These are phyloP conservation scores for Paramyrothecium roridum DNA, from an alignment of 2,329 filamentous ascomycete genomes.

Conservation along the genomic window DNA sequence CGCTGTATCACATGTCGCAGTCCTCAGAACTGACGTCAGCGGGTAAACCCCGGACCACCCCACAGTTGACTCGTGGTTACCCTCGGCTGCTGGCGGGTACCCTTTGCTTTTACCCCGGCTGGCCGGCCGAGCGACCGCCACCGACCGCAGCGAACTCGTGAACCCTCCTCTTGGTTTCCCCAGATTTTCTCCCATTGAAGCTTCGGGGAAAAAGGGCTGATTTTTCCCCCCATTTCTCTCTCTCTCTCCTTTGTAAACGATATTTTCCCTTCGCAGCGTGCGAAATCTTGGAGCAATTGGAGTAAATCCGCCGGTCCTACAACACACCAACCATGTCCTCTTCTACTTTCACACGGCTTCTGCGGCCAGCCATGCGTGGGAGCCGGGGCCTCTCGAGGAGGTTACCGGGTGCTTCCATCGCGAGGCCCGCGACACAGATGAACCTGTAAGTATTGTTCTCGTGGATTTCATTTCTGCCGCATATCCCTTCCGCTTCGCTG, in stretches of 20 bases:
- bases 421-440: constrained; percentile 15
- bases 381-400: constrained; percentile 32
- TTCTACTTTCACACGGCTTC: constrained; percentile 41
- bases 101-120: not conserved
- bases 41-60: constrained; percentile 18
- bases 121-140: not conserved
- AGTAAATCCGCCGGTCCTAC: not conserved
- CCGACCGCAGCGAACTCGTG: not conserved
- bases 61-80: constrained; percentile 10
- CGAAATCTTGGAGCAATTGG: too few relatives aligned
- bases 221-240: too few relatives aligned
- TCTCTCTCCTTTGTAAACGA: too few relatives aligned
- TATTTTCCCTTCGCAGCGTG: too few relatives aligned
- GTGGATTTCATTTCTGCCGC: too few relatives aligned
- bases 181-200: too few relatives aligned
- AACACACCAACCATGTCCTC: constrained; percentile 30
- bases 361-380: constrained; percentile 49
- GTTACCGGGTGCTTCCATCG: constrained; percentile 17
- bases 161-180: not conserved
- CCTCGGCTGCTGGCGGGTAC: constrained; percentile 15
- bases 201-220: too few relatives aligned
- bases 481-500: not conserved
- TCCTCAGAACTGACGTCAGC: constrained; percentile 17
- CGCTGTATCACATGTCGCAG: constrained; percentile 16
- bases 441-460: constrained; percentile 25